phyloP scores from a whole-genome alignment of 345 rosid species.

The Salix koriyanagi region DNA sequence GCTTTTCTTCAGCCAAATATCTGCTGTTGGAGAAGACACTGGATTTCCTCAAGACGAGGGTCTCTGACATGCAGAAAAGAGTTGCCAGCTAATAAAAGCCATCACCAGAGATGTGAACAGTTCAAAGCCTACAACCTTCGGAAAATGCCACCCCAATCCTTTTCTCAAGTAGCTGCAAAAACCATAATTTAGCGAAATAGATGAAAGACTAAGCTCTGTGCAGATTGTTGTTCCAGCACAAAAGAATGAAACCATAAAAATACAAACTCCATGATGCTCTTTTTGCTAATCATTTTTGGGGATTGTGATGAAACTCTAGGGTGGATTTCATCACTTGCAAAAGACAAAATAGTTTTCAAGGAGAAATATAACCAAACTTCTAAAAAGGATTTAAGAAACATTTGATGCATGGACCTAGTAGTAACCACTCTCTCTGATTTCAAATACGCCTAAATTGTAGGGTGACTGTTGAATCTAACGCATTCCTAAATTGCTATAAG shows the following conservation, averaged over 20 bases:
- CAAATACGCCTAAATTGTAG: neutral
- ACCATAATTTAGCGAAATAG: slow-evolving; percentile 7
- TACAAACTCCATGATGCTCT: neutral
- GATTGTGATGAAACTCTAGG: neutral
- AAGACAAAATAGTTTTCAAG: neutral
- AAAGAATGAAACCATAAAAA: neutral
- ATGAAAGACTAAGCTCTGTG: neutral
- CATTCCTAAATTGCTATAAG: neutral
- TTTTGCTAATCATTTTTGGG: neutral
- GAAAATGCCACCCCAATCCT: slow-evolving; percentile 89
- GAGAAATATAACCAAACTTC: neutral
- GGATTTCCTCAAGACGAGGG: slow-evolving; percentile 52
- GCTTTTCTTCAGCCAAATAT: neutral
- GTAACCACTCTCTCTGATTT: neutral
- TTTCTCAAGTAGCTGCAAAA: slow-evolving; percentile 70
- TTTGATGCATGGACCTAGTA: neutral
- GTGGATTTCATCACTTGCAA: neutral
- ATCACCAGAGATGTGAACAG: slow-evolving; percentile 67
- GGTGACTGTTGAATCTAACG: neutral
- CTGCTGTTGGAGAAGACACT: neutral
- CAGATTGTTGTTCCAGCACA: neutral
- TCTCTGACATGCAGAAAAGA: slow-evolving; percentile 79
- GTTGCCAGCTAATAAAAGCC: slow-evolving; percentile 93
- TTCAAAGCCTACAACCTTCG: slow-evolving; percentile 86
- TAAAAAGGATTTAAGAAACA: neutral